Base-by-base conservation (phyloP, 257 asterid species). In the Petunia axillaris region DNA sequence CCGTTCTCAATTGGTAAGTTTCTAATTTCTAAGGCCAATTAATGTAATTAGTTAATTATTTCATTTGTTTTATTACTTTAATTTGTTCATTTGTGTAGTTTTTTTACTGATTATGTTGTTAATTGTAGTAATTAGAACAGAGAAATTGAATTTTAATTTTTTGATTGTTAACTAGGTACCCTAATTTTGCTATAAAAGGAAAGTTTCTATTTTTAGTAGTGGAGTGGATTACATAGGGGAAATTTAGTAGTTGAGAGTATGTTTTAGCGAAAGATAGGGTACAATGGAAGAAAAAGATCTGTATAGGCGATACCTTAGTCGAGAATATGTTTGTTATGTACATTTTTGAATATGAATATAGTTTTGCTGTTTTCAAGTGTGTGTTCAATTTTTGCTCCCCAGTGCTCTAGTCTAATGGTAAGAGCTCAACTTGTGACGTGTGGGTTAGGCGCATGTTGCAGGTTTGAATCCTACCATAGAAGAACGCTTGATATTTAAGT, bases 341-440 rank as follows among this genome's bases (percentile, higher is more conserved):
- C 25, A 25, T 44, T 71, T 35, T 59, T 25, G 46, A 39, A 70
- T 48, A 35, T 48, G 62, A 48, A 50, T 46, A 48, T 11, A 35
- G 13, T 13, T 48, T 71, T 48, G 60, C 25, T 46, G 77, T 16
- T 71, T 44, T 71, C 46, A 71, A 48, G 35, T 71, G 60, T 48
- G 25, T 71, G 8, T 70, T 25, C 1, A 6, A 48, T 8, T 70
- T 44, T 25, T 25, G 25, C 25, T 25, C 25, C 25, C 25, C 25
- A 25, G 25, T 25, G 25, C 25, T 25, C 25, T 0, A 25, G 25
- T 25, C 25, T 25, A 25, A 25, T 25, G 25, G 25, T 25, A 0
- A 25, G 25, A 25, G 25, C 25, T 25, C 25, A 25, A 25, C 25
- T 25, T 25, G 0, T 25, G 0, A 25, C 25, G 25, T 25, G 25